Evolutionary conservation across 73 alveolate genomes (phyloP).

Genomic region (Paramecium pentaurelia): DNA sequence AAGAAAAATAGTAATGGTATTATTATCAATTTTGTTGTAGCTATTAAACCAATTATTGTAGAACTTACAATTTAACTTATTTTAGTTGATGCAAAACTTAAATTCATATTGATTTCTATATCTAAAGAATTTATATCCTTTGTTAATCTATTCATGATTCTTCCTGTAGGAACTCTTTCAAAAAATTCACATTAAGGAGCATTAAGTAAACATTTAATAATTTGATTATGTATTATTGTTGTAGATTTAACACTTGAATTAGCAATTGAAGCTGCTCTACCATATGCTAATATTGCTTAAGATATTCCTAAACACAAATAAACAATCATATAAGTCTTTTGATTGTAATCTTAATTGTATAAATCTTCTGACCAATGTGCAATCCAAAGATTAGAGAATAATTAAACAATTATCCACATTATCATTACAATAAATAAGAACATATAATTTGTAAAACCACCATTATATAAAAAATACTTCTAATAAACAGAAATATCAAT

Average conservation of each 20-base stretch:
- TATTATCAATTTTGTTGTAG: background rate
- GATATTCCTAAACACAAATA: background rate
- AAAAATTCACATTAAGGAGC: constrained; percentile 88
- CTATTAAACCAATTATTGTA: background rate
- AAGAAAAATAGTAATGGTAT: background rate
- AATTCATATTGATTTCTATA: background rate
- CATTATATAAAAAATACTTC: background rate
- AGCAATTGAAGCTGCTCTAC: background rate
- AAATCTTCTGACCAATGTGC: background rate
- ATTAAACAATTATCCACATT: background rate
- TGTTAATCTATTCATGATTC: constrained; percentile 84
- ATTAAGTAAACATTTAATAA: constrained; percentile 76
- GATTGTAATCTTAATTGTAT: background rate
- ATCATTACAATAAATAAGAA: background rate
- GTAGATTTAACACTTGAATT: background rate
- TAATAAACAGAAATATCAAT: background rate
- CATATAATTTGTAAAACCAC: background rate
- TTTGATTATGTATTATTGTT: constrained; percentile 69
- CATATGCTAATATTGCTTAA: constrained; percentile 1
- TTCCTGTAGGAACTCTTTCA: constrained; percentile 93
- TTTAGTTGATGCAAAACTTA: background rate
- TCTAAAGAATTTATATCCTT: constrained; percentile 71
- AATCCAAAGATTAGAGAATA: background rate
- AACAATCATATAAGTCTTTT: background rate
- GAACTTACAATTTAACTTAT: background rate